Conservation (phyloP, 768 basidiomycete genomes). For the Leccinum arenicola region DNA sequence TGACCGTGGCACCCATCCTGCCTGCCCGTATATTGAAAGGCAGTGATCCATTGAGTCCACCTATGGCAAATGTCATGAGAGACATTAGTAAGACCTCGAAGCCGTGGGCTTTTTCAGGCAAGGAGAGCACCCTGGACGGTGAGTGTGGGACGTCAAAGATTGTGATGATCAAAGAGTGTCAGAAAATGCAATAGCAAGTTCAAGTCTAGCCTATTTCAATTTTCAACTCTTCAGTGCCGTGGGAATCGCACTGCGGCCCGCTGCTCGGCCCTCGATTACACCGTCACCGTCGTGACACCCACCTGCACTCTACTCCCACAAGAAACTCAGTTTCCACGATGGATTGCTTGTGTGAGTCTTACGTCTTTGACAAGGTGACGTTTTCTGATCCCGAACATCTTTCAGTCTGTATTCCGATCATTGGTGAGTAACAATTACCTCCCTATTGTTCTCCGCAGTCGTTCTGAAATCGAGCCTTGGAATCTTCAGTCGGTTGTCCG, state of each 20-base stretch:
- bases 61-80: neutral
- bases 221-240: no score
- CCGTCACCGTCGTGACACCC: neutral
- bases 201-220: no score
- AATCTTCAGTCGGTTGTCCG: conserved; percentile 59
- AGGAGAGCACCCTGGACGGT: neutral
- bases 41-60: neutral
- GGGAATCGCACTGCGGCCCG: no score
- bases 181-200: no score
- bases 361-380: neutral
- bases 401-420: conserved; percentile 52
- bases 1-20: no score
- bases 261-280: neutral
- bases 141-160: no score
- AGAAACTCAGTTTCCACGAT: neutral
- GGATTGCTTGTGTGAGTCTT: conserved; percentile 13
- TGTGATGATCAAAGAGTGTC: no score
- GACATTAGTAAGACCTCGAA: neutral
- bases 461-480: conserved; percentile 3
- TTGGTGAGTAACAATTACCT: conserved; percentile 36
- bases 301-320: neutral
- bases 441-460: conserved; percentile 6
- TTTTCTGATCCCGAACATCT: conserved; percentile 1
- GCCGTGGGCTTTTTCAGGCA: neutral
- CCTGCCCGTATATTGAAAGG: neutral